Percentiles rank a stretch among this genome's conserved stretches.
phyloP scores from a whole-genome alignment of 169 alveolate genomes.

The Babesia divergens region DNA sequence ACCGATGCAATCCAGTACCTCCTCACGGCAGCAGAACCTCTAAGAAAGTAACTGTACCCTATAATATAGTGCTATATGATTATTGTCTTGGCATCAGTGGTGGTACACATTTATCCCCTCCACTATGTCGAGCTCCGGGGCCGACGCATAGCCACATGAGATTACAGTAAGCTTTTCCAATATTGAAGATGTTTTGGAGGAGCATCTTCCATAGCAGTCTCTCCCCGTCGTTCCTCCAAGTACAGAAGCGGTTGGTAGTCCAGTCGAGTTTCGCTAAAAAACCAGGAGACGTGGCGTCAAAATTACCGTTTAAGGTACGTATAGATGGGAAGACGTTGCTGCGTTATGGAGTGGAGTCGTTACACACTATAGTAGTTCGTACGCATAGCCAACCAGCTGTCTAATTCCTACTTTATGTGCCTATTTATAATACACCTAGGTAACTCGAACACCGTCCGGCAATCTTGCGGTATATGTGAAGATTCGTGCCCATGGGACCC shows the following conservation, averaged over 20 bases:
- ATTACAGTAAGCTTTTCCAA: not conserved
- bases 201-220: not conserved
- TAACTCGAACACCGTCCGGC: constrained; percentile 82
- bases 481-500: constrained; percentile 81
- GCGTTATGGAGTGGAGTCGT: not conserved
- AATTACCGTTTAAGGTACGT: constrained; percentile 71
- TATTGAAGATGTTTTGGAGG: not conserved
- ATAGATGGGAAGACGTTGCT: not conserved
- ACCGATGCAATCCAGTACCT: constrained; percentile 45
- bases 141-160: not conserved
- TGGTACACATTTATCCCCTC: not conserved
- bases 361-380: not conserved
- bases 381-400: not conserved
- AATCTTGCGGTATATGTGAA: constrained; percentile 81
- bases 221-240: not conserved
- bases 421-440: constrained; percentile 55
- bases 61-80: not conserved
- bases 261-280: constrained; percentile 72
- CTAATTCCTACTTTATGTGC: not conserved
- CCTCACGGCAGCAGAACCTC: constrained; percentile 45
- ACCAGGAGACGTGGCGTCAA: constrained; percentile 36
- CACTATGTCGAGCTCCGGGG: not conserved
- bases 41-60: not conserved
- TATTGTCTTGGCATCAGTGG: not conserved
- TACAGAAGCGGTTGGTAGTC: constrained; percentile 59